These are phyloP conservation scores for Ajuga chamaepitys DNA, from an alignment of 257 asterid genomes.

Conservation along the genomic window DNA sequence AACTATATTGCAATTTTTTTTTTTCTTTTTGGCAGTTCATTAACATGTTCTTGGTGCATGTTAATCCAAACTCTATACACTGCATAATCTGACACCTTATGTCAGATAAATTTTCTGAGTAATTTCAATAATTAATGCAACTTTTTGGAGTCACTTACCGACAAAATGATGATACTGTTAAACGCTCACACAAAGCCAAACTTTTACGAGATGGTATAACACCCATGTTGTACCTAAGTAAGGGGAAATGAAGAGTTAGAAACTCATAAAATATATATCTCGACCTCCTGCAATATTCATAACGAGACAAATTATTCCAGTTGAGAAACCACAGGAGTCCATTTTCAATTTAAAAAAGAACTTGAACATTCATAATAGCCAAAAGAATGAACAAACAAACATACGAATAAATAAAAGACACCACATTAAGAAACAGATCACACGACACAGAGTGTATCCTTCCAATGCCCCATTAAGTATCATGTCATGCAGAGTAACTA, in stretches of 20 bases:
- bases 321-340: not conserved
- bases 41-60: not conserved
- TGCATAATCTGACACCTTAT: not conserved
- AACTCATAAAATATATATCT: not conserved
- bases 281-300: not conserved
- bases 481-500: not conserved
- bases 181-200: conserved; percentile 69
- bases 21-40: not conserved
- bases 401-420: not conserved
- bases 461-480: not conserved
- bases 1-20: not conserved
- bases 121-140: conserved; percentile 1
- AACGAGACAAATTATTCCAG: not conserved
- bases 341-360: not conserved
- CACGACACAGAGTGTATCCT: not conserved
- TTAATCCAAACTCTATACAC: not conserved
- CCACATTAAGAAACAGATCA: not conserved
- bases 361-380: not conserved
- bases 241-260: not conserved
- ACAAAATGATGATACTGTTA: conserved; percentile 84
- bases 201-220: conserved; percentile 82
- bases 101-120: not conserved
- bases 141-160: conserved; percentile 42
- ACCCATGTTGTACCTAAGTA: conserved; percentile 87
- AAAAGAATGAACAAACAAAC: not conserved